Percentiles rank a stretch among this genome's conserved stretches.
phyloP scores from a whole-genome alignment of 192 early-diverging fungal species.

The Pilaira anomala region DNA sequence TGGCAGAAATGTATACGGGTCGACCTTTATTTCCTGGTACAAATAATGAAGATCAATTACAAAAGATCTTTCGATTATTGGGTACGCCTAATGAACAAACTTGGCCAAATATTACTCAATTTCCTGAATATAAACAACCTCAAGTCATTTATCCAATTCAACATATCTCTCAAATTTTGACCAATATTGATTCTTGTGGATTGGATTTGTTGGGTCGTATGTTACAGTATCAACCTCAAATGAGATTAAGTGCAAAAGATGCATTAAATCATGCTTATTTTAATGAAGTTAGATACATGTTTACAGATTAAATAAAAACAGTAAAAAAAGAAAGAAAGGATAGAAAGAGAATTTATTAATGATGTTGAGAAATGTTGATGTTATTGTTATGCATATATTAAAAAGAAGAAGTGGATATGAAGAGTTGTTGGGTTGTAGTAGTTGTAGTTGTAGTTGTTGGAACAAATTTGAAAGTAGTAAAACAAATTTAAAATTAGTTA shows the following conservation, averaged over 20 bases:
- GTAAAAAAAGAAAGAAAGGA: no score
- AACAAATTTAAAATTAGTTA: no score
- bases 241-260: slow-evolving; percentile 61
- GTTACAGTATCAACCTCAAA: slow-evolving; percentile 70
- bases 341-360: no score
- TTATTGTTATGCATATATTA: no score
- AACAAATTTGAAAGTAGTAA: no score
- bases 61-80: slow-evolving; percentile 76
- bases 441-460: no score
- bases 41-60: slow-evolving; percentile 76
- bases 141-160: slow-evolving; percentile 63
- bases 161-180: slow-evolving; percentile 62
- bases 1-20: slow-evolving; percentile 88
- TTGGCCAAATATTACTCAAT: slow-evolving; percentile 71
- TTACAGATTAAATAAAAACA: no score
- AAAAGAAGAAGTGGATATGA: no score
- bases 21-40: slow-evolving; percentile 79
- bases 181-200: slow-evolving; percentile 69
- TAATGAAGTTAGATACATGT: slow-evolving; percentile 37
- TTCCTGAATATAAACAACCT: slow-evolving; percentile 68
- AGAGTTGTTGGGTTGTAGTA: no score
- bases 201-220: slow-evolving; percentile 72
- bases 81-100: slow-evolving; percentile 76
- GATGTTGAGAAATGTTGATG: no score
- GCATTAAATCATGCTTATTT: slow-evolving; percentile 63